Evolutionary conservation across 306 rosid species (phyloP), one percentile per base, ranked within the genome.

Genomic region (Medicago arabica): DNA sequence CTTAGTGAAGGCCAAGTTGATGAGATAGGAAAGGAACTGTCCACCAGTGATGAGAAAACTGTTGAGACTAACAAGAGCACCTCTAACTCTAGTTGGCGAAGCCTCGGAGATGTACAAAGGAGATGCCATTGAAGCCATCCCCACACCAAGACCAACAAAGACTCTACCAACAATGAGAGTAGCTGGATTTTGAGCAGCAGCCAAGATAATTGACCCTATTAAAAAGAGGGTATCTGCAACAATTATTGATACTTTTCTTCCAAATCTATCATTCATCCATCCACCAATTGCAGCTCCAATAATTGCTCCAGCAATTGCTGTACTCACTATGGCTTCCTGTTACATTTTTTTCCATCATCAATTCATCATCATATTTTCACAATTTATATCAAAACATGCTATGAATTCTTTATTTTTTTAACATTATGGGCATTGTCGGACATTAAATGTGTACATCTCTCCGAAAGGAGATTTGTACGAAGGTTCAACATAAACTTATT

Each of bases 51-150:
- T 84, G 28, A 89, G 92, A 74, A 89, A 87, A 44, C 83, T 85
- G 69, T 89, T 89, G 18, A 85, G 86, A 41, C 95, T 83, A 1
- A 89, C 95, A 58, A 89, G 92, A 19, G 95, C 95, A 11, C 95
- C 95, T 21, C 95, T 62, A 11, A 87, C 90, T 82, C 85, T 80
- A 0, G 91, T 81, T 1, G 91, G 95, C 1, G 95, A 89, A 64
- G 95, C 87, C 68, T 89, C 95, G 0, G 95, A 87, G 39, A 89
- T 89, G 81, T 87, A 89, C 39, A 89, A 63, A 2, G 95, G 91
- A 3, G 95, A 54, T 16, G 95, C 88, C 91, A 89, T 86, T 21
- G 90, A 89, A 8, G 92, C 91, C 95, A 89, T 87, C 0, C 93
- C 93, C 25, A 87, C 93, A 11, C 93, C 93, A 1, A 87, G 31